Conservation (phyloP, 1,284 basidiomycete species). For the Rhizoctonia solani region DNA sequence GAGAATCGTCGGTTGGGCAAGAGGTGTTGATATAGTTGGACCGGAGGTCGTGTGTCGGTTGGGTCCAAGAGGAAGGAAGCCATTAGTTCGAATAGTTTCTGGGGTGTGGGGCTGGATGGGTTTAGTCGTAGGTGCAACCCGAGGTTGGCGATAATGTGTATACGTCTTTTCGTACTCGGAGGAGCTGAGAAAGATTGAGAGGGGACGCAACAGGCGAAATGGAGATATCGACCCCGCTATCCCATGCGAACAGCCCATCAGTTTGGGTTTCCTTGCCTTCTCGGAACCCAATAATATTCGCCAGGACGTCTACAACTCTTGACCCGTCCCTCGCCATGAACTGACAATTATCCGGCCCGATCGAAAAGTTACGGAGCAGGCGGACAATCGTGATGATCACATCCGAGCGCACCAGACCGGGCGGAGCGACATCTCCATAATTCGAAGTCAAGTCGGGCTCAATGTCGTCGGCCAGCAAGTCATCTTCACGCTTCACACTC, state of each 20-base stretch:
- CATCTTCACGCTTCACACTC: slow-evolving; percentile 21
- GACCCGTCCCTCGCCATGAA: slow-evolving; percentile 60
- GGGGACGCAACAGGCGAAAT: slow-evolving; percentile 52
- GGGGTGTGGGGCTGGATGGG: slow-evolving; percentile 50
- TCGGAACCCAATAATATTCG: slow-evolving; percentile 48
- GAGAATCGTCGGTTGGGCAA: slow-evolving; percentile 46
- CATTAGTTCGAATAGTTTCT: slow-evolving; percentile 68
- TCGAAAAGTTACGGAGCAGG: slow-evolving; percentile 85
- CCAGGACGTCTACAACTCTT: slow-evolving; percentile 57
- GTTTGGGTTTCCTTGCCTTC: slow-evolving; percentile 46
- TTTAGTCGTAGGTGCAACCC: slow-evolving; percentile 43
- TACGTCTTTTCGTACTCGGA: slow-evolving; percentile 77
- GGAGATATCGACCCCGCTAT: slow-evolving; percentile 6
- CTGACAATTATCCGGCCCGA: slow-evolving; percentile 70
- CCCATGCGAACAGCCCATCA: too few species aligned
- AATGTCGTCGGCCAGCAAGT: slow-evolving; percentile 34
- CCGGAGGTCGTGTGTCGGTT: slow-evolving; percentile 44
- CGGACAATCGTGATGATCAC: slow-evolving; percentile 74
- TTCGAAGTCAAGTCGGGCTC: slow-evolving; percentile 49
- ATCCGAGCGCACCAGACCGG: slow-evolving; percentile 54
- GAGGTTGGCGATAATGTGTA: slow-evolving; percentile 70
- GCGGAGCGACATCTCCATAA: slow-evolving; percentile 59
- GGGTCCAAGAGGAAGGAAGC: slow-evolving; percentile 76
- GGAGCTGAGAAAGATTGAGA: slow-evolving; percentile 70
- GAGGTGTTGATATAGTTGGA: slow-evolving; percentile 41